Conservation (phyloP, 2,329 filamentous ascomycete genomes). For the Alternaria sp. region DNA sequence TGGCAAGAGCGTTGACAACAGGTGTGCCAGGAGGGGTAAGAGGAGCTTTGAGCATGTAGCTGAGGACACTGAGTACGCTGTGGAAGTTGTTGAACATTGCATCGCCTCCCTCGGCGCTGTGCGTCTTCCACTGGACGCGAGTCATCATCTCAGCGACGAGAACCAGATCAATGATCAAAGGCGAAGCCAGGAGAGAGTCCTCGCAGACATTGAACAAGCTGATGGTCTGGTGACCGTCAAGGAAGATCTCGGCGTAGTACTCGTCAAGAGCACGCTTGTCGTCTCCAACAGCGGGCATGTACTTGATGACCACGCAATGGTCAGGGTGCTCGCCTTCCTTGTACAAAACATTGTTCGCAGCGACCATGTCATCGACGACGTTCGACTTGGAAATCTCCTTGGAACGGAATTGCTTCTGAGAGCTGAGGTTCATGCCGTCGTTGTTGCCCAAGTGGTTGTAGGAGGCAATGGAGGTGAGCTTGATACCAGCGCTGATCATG, state of each 20-base stretch:
- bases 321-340: slow-evolving; percentile 92
- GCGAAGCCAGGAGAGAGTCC: slow-evolving; percentile 94
- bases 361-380: slow-evolving; percentile 99
- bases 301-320: slow-evolving; percentile 99
- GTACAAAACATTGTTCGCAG: slow-evolving; percentile 91
- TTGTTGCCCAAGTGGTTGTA: slow-evolving; percentile 99
- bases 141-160: slow-evolving; percentile 98
- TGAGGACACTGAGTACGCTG: slow-evolving; percentile 93
- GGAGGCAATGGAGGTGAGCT: slow-evolving; percentile 96
- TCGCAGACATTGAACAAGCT: slow-evolving; percentile 99
- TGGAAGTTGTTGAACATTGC: slow-evolving; percentile 92
- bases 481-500: slow-evolving; percentile 97
- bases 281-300: slow-evolving; percentile 98
- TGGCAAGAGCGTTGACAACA: slow-evolving; percentile 92
- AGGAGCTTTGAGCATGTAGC: slow-evolving; percentile 98
- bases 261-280: slow-evolving; percentile 99
- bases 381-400: slow-evolving; percentile 99
- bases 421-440: slow-evolving; percentile 97
- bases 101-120: slow-evolving; percentile 60
- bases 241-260: slow-evolving; percentile 99
- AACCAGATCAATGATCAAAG: slow-evolving; percentile 96
- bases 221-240: slow-evolving; percentile 98
- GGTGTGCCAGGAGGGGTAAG: slow-evolving; percentile 93
- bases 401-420: slow-evolving; percentile 97
- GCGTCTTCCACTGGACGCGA: slow-evolving; percentile 86